Conservation (phyloP, 2,329 filamentous ascomycete species). For the Thielaviopsis euricoi region DNA sequence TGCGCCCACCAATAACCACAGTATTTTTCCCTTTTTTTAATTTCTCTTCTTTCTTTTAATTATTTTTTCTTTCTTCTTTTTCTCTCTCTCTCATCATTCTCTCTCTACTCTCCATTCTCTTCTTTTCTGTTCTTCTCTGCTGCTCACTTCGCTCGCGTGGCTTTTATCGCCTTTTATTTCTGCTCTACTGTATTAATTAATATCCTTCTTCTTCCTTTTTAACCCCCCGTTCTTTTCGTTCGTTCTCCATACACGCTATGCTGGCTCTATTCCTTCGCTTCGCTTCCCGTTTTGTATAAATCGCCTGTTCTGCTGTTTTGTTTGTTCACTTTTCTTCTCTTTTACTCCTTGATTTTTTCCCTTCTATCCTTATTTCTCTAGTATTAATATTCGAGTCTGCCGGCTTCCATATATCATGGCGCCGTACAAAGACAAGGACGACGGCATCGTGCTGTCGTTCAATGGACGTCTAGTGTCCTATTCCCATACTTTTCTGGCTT, state of each 20-base stretch:
- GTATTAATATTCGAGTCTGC: constrained; percentile 8
- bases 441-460: constrained; percentile 44
- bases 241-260: too few relatives aligned
- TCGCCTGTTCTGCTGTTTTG: constrained; percentile 1
- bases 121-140: too few relatives aligned
- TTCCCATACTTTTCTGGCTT: constrained; percentile 70
- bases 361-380: neutral
- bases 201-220: too few relatives aligned
- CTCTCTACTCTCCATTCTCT: too few relatives aligned
- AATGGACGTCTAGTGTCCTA: constrained; percentile 85
- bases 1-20: neutral
- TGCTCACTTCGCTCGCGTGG: too few relatives aligned
- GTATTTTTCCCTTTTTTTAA: neutral
- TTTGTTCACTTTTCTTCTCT: constrained; percentile 7
- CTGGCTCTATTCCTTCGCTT: neutral
- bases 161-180: too few relatives aligned
- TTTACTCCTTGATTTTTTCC: neutral
- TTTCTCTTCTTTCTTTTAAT: neutral
- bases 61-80: neutral
- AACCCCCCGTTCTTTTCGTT: too few relatives aligned
- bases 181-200: too few relatives aligned
- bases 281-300: neutral
- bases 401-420: constrained; percentile 20
- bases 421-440: constrained; percentile 49
- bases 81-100: too few relatives aligned